A percentile compares a stretch with the other conserved stretches of the same genome.
Evolutionary conservation across 441 rosid genomes (phyloP).

Genomic region (Caryocar brasiliense): DNA sequence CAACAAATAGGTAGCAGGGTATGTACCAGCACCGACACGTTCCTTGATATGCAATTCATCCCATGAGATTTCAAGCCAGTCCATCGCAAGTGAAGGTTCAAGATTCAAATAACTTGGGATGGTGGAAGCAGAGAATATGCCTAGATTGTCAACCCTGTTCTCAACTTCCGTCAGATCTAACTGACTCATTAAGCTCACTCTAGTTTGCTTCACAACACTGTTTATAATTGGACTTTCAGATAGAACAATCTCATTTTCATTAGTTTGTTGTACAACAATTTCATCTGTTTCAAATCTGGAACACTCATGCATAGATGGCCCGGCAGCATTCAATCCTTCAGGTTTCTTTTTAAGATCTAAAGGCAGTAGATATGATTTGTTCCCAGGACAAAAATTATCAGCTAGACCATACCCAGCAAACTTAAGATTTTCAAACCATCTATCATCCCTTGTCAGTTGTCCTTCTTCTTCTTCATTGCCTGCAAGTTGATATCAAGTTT

Average conservation of each 20-base stretch:
- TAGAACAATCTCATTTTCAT: conserved; percentile 25
- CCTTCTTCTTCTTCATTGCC: conserved; percentile 31
- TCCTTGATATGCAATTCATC: conserved; percentile 83
- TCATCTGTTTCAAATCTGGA: conserved; percentile 23
- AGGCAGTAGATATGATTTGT: conserved; percentile 24
- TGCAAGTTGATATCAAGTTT: conserved; percentile 16
- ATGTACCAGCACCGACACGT: conserved; percentile 88
- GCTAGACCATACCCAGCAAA: conserved; percentile 15
- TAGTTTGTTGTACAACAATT: conserved; percentile 15
- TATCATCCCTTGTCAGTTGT: conserved; percentile 19
- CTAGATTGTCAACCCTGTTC: conserved; percentile 25
- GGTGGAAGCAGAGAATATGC: conserved; percentile 27
- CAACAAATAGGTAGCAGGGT: conserved; percentile 5
- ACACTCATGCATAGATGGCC: conserved; percentile 17
- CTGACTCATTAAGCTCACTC: conserved; percentile 24
- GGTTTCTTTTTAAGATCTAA: conserved; percentile 16
- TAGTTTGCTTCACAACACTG: conserved; percentile 24
- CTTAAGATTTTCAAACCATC: conserved; percentile 17
- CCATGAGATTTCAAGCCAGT: conserved; percentile 96
- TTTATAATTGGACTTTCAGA: conserved; percentile 22
- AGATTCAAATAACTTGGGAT: conserved; percentile 58
- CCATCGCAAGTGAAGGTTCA: conserved; percentile 94
- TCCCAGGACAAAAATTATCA: conserved; percentile 21
- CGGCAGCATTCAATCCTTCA: conserved; percentile 20
- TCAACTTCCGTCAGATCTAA: conserved; percentile 27